phyloP scores from a whole-genome alignment of 2,329 filamentous ascomycete species.

The Aspergillus piperis region DNA sequence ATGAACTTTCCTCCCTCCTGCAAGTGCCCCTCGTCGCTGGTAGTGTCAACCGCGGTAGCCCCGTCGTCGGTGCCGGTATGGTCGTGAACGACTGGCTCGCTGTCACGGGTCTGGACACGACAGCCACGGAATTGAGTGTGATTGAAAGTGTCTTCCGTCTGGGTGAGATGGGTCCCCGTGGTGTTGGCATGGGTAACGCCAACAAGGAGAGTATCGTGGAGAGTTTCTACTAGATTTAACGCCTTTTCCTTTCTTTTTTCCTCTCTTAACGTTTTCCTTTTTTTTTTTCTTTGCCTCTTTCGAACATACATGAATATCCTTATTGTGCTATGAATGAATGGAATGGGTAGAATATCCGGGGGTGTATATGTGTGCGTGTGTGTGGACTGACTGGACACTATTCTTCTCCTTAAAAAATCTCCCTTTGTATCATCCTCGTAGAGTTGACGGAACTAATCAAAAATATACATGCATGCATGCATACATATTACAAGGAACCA shows the following conservation, averaged over 20 bases:
- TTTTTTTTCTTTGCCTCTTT: background rate
- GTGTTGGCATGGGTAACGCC: constrained; percentile 54
- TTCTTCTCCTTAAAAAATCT: background rate
- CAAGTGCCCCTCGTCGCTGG: constrained; percentile 96
- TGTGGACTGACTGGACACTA: background rate
- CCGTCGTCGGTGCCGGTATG: constrained; percentile 95
- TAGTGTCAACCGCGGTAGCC: constrained; percentile 86
- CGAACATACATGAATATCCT: constrained; percentile 3
- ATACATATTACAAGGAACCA: too few relatives aligned
- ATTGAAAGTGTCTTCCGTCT: constrained; percentile 95
- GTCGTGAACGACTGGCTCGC: constrained; percentile 98
- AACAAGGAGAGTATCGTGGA: constrained; percentile 99
- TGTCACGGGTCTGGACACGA: constrained; percentile 89
- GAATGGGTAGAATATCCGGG: background rate
- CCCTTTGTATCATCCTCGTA: too few relatives aligned
- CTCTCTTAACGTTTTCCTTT: constrained; percentile 4
- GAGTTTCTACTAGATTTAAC: constrained; percentile 78
- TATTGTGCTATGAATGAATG: background rate
- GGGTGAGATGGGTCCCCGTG: constrained; percentile 73
- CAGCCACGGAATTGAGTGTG: constrained; percentile 95
- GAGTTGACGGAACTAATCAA: too few relatives aligned
- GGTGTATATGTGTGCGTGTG: background rate
- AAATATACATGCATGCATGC: too few relatives aligned
- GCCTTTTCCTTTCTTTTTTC: constrained; percentile 11
- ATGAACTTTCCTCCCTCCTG: constrained; percentile 88